Base-by-base conservation (phyloP, 2,329 filamentous ascomycete genomes). In the Parascedosporium putredinis region DNA sequence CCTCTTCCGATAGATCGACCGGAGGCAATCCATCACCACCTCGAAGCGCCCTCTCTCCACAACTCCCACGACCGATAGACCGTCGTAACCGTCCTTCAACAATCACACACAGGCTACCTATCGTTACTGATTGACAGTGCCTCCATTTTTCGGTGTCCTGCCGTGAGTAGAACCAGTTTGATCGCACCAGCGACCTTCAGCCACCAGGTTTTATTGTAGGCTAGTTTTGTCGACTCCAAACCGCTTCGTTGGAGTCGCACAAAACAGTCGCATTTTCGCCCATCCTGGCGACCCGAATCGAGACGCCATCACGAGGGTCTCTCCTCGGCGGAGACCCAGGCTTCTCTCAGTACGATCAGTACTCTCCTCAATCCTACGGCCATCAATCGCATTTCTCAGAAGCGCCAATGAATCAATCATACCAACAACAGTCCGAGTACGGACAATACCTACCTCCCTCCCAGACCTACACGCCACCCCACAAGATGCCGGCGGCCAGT, bases 271-370 rank as follows among this genome's bases (percentile, higher is more conserved):
- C 45, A 20, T 27, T 22, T 55, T 59, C 57, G 62, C 58, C 61
- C 58, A 64, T 51, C 60, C 59, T 70, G 66, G 67, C 66, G 59
- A 59, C 61, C 54, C 61, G 67, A 54, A 59, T 68, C 51, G 67
- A 69, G 48, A 67, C 66, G 53, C 64, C 69, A 49, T 68, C 66
- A 53, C 64, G 64, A 56, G 66, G 66, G 56, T 67, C 65, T 49
- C 59, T 69, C 55, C 60, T 69, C 43, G 63, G 66, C 55, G 60
- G 57, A 51, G 66, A 70, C 54, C 61, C 59, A n/a, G 62, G 59
- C 45, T 69, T 63, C 56, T 59, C 62, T 47, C 66, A 69, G 47
- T 58, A 57, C 47, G 56, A 58, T 48, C 54, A 54, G 52, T 53
- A 56, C 31, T 44, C 47, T 12, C 40, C 47, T 18, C 36, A 40